phyloP scores from a whole-genome alignment of 192 early-diverging fungal species.

The Rhizophagus prolifer region DNA sequence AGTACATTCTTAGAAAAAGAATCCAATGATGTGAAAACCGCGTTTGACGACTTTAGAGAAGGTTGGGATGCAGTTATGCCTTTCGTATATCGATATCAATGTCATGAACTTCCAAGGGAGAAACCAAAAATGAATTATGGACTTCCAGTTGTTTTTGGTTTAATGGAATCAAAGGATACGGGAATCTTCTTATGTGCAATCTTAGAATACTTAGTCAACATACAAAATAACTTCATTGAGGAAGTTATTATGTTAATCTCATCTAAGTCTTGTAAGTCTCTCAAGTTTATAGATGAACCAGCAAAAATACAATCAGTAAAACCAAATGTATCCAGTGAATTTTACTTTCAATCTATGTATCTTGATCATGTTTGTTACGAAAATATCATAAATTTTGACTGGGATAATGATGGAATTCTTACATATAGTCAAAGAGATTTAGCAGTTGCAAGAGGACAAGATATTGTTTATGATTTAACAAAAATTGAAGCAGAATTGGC shows the following conservation, averaged over 20 bases:
- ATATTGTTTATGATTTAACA: slow-evolving; percentile 1
- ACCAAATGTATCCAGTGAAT: background rate
- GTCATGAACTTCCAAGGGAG: slow-evolving; percentile 5
- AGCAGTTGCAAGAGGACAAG: background rate
- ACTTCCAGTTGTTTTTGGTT: background rate
- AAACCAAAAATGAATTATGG: background rate
- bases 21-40: too few relatives aligned
- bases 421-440: slow-evolving; percentile 6
- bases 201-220: slow-evolving; percentile 13
- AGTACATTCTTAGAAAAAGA: background rate
- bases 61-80: slow-evolving; percentile 23
- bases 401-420: background rate
- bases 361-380: background rate
- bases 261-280: background rate
- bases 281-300: background rate
- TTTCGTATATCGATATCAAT: slow-evolving; percentile 25
- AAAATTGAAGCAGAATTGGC: slow-evolving; percentile 18
- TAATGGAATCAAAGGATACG: slow-evolving; percentile 7
- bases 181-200: slow-evolving; percentile 20
- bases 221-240: slow-evolving; percentile 26
- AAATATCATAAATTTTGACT: slow-evolving; percentile 7
- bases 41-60: slow-evolving; percentile 17
- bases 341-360: background rate
- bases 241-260: slow-evolving; percentile 6
- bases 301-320: too few relatives aligned